Evolutionary conservation across 2,329 filamentous ascomycete species (phyloP).

Genomic region (Calonectria honghensis): DNA sequence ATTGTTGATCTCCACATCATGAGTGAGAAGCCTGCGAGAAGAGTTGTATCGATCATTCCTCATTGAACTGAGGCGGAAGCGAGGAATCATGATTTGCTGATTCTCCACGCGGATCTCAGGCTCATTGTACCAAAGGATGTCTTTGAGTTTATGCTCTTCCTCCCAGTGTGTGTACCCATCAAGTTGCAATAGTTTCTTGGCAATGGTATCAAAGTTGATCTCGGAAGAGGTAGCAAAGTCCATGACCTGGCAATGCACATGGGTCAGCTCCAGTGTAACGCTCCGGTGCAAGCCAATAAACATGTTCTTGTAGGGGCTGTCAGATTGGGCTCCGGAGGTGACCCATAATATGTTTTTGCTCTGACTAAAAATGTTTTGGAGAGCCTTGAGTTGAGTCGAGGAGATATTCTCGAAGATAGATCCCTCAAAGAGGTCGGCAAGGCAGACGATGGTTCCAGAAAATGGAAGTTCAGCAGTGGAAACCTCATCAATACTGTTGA

Average conservation of each 20-base stretch:
- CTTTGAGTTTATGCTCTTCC: not conserved
- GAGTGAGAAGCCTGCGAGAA: not conserved
- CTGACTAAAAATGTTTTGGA: not conserved
- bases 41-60: conserved; percentile 12
- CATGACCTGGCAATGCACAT: not conserved
- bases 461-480: not conserved
- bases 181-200: not conserved
- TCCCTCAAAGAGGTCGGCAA: not conserved
- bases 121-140: conserved; percentile 4
- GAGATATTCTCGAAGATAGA: not conserved
- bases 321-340: not conserved
- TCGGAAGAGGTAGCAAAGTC: not conserved
- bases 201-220: not conserved
- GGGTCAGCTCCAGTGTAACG: not conserved
- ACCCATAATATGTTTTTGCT: conserved; percentile 13
- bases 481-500: not conserved
- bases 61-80: not conserved
- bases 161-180: conserved; percentile 1
- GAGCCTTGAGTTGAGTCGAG: not conserved
- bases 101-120: not conserved
- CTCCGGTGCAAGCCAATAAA: conserved; percentile 1
- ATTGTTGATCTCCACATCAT: not conserved
- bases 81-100: not conserved
- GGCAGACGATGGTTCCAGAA: not conserved
- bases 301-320: conserved; percentile 9